Base-by-base conservation (phyloP, 768 basidiomycete species). In the Chiua virens region DNA sequence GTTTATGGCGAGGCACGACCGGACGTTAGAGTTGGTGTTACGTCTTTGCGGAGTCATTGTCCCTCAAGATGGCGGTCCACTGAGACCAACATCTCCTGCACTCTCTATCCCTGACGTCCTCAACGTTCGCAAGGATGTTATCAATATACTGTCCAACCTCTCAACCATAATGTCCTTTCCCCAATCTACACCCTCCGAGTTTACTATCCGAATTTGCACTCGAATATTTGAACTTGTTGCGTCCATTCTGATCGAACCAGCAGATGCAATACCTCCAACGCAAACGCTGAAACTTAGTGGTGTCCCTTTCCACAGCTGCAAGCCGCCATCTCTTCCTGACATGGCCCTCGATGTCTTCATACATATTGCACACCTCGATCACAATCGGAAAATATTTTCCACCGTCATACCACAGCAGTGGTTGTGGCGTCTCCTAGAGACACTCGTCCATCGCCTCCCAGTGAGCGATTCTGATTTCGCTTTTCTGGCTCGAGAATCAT, bases 281-380 rank as follows among this genome's bases (percentile, higher is more conserved):
- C 75, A 78, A 22, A 77, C 73, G 54, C 68, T 86, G n/a, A 79
- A 87, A 57, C 70, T 80, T 34, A 69, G 71, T 45, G 82, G 83
- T 6, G 61, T 70, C 9, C 63, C 73, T 7, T 71, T 75, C 15
- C 68, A 71, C 42, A 73, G 54, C 32, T 69, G 70, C 25, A 81
- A 74, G 51, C 86, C 87, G 20, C 82, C 87, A 0, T 66, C 76
- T 22, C 73, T 85, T 34, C 75, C 83, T 8, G 90, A 94, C 58
- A 71, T 81, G 28, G 90, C 92, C n/a, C 75, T 98, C 45, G 90
- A 96, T 53, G 82, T 85, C 3, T 89, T 94, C 61, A 86, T 88
- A n/a, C 82, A 84, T 36, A 70, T 97, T 49, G 81, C 83, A 30
- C 86, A 88, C 43, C 70, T 75, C 17, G 96, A 98, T 69, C 71